Conservation (phyloP, 2,329 filamentous ascomycete genomes). For the Aspergillus ochraceoroseus region DNA sequence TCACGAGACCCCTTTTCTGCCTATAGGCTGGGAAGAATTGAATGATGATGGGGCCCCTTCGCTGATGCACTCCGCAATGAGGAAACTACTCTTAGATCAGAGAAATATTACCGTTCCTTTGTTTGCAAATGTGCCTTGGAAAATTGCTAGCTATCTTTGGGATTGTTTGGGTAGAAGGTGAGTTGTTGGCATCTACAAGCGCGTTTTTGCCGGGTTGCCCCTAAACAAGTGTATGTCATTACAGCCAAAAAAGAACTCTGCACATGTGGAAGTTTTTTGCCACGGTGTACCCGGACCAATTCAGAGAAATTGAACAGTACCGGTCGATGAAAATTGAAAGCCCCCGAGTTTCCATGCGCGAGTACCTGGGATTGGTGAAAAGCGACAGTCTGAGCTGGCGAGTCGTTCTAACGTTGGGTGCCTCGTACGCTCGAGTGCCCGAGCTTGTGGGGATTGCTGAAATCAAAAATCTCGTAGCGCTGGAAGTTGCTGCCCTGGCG, state of each 20-base stretch:
- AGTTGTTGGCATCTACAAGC: constrained; percentile 15
- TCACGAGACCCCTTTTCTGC: constrained; percentile 37
- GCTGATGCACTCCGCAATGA: constrained; percentile 36
- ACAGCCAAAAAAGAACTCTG: constrained; percentile 37
- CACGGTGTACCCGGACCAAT: constrained; percentile 35
- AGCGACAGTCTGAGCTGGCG: constrained; percentile 34
- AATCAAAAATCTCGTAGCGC: constrained; percentile 39
- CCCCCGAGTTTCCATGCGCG: constrained; percentile 29
- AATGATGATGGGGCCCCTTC: constrained; percentile 28
- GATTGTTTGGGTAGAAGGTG: constrained; percentile 36
- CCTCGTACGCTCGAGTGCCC: constrained; percentile 27
- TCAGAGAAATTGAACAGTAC: constrained; percentile 26
- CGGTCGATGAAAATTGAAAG: constrained; percentile 31
- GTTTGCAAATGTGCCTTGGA: constrained; percentile 40
- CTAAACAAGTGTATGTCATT: background rate
- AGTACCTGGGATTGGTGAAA: constrained; percentile 36
- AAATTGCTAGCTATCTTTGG: constrained; percentile 40
- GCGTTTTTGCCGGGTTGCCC: too few species aligned
- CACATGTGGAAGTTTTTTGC: constrained; percentile 45
- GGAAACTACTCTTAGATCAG: constrained; percentile 34
- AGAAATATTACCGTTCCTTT: constrained; percentile 32
- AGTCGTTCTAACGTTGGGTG: constrained; percentile 33
- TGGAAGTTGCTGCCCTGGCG: constrained; percentile 33
- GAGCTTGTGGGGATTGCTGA: constrained; percentile 39
- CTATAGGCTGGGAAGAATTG: constrained; percentile 25